These are phyloP conservation scores for Wilcoxina mikolae DNA, from an alignment of 495 filamentous ascomycete species.

Conservation along the genomic window DNA sequence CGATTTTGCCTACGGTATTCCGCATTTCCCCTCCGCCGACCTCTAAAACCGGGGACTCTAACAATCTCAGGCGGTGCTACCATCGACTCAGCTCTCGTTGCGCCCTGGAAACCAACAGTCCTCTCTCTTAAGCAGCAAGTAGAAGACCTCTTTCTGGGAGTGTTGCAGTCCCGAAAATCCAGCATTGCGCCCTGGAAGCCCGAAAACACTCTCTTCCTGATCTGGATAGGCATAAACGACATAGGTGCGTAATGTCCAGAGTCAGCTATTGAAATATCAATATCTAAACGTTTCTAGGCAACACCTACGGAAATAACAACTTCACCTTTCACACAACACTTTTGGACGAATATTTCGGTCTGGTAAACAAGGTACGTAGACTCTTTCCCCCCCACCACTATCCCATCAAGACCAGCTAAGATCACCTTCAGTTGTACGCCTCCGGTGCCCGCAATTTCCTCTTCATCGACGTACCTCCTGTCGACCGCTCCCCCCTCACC, in stretches of 20 bases:
- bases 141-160: conserved; percentile 33
- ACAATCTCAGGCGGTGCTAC: conserved; percentile 45
- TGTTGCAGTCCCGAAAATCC: conserved; percentile 26
- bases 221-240: conserved; percentile 75
- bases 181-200: conserved; percentile 44
- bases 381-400: not conserved
- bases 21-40: too few relatives aligned
- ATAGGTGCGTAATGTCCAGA: too few relatives aligned
- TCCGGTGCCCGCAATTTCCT: conserved; percentile 59
- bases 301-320: conserved; percentile 48
- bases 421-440: conserved; percentile 31
- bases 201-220: conserved; percentile 45
- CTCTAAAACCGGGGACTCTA: not conserved
- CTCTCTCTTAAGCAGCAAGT: conserved; percentile 47
- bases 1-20: conserved; percentile 47
- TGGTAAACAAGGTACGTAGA: conserved; percentile 35
- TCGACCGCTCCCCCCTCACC: conserved; percentile 49
- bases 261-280: too few relatives aligned
- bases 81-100: conserved; percentile 45
- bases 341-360: conserved; percentile 42
- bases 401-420: not conserved
- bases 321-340: conserved; percentile 38
- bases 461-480: conserved; percentile 60
- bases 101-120: conserved; percentile 38
- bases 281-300: too few relatives aligned